phyloP scores from a whole-genome alignment of 768 basidiomycete species.

The Grammothele lineata region DNA sequence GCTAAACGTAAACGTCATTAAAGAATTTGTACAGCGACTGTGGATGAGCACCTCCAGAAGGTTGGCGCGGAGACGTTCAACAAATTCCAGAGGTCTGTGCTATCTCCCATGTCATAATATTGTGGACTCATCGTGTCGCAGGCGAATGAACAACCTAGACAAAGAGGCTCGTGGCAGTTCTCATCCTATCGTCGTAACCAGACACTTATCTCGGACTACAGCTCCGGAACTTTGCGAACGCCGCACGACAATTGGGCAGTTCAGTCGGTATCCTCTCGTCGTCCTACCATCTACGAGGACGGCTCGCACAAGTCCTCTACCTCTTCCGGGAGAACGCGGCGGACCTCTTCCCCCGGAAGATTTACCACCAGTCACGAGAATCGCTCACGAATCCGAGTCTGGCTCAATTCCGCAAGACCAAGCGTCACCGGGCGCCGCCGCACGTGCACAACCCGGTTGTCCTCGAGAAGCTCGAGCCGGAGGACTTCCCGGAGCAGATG shows the following conservation, averaged over 20 bases:
- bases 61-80: constrained; percentile 63
- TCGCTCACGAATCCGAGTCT: constrained; percentile 33
- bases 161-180: constrained; percentile 43
- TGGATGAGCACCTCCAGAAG: constrained; percentile 67
- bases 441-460: constrained; percentile 52
- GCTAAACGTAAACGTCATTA: no score
- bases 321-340: constrained; percentile 75
- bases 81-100: constrained; percentile 51
- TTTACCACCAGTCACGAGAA: constrained; percentile 41
- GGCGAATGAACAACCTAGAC: constrained; percentile 59
- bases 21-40: constrained; percentile 39
- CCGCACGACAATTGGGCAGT: constrained; percentile 70
- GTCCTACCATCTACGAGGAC: constrained; percentile 64
- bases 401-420: constrained; percentile 27
- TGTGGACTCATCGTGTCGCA: constrained; percentile 20
- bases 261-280: constrained; percentile 76
- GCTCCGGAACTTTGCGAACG: constrained; percentile 75
- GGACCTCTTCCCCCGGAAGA: constrained; percentile 68
- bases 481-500: constrained; percentile 64
- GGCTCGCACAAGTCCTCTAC: constrained; percentile 62
- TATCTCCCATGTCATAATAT: constrained; percentile 7
- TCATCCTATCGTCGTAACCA: constrained; percentile 1
- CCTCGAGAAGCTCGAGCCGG: constrained; percentile 54
- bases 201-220: constrained; percentile 27
- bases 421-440: constrained; percentile 30